phyloP scores from a whole-genome alignment of 2,329 filamentous ascomycete genomes.

The Botrytis pseudocinerea region DNA sequence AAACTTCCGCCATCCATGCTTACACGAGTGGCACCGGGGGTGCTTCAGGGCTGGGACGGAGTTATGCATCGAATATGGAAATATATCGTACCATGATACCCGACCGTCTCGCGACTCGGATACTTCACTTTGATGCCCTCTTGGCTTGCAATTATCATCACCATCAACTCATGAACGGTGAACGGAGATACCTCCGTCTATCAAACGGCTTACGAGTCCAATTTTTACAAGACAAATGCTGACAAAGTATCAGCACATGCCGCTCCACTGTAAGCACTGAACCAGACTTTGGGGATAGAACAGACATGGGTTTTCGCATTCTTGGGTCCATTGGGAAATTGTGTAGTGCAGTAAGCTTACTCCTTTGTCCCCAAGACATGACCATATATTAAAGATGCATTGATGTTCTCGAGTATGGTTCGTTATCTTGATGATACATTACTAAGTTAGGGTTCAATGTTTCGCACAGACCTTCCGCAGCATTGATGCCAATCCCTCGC shows the following conservation, averaged over 20 bases:
- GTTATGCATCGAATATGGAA: neutral
- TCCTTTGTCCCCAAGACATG: neutral
- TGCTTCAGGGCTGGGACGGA: neutral
- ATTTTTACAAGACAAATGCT: neutral
- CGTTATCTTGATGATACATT: neutral
- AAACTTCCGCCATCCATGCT: neutral
- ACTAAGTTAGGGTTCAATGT: neutral
- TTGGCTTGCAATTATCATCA: neutral
- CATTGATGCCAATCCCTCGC: neutral
- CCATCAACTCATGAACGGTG: neutral
- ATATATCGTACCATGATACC: neutral
- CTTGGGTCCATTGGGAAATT: neutral
- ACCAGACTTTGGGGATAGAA: slow-evolving; percentile 6
- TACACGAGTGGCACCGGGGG: neutral
- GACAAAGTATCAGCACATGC: neutral
- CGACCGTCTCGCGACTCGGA: neutral
- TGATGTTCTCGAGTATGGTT: neutral
- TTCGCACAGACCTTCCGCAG: neutral
- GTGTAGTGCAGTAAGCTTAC: neutral
- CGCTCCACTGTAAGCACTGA: neutral
- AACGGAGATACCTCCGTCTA: neutral
- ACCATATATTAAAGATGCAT: neutral
- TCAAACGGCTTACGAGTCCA: neutral
- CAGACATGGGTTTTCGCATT: neutral
- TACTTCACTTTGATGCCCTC: neutral